Evolutionary conservation across 768 basidiomycete genomes (phyloP).

Genomic region (Termitomyces sp.): DNA sequence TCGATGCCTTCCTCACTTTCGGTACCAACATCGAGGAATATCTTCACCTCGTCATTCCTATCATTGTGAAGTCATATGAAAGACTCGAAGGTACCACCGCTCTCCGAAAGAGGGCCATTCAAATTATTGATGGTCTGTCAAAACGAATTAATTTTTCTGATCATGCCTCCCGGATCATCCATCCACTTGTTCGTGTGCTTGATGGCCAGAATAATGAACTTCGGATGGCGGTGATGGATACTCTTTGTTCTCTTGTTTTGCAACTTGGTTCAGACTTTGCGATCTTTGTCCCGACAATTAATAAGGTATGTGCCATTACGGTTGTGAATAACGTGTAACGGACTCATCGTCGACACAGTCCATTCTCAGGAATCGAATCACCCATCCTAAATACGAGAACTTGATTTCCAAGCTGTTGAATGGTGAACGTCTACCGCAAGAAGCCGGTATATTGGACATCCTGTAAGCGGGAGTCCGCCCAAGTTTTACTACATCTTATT

Average conservation of each 20-base stretch:
- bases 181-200: conserved; percentile 87
- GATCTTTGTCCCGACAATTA: conserved; percentile 95
- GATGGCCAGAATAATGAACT: conserved; percentile 72
- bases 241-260: conserved; percentile 84
- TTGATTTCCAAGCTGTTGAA: conserved; percentile 85
- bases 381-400: conserved; percentile 80
- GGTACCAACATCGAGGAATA: conserved; percentile 98
- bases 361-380: conserved; percentile 67
- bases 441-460: conserved; percentile 64
- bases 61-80: conserved; percentile 90
- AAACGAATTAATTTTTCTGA: conserved; percentile 95
- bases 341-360: conserved; percentile 40
- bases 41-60: conserved; percentile 91
- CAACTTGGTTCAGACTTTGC: conserved; percentile 97
- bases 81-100: conserved; percentile 64
- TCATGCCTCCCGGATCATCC: conserved; percentile 94
- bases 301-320: conserved; percentile 56
- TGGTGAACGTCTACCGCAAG: conserved; percentile 88
- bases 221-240: conserved; percentile 84
- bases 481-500: conserved; percentile 2
- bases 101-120: conserved; percentile 83
- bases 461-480: conserved; percentile 36
- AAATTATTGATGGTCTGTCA: conserved; percentile 86
- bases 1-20: conserved; percentile 92
- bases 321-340: neutral